Percentiles rank a stretch among this genome's conserved stretches.
phyloP scores from a whole-genome alignment of 306 rosid species.

The Rosa persica region DNA sequence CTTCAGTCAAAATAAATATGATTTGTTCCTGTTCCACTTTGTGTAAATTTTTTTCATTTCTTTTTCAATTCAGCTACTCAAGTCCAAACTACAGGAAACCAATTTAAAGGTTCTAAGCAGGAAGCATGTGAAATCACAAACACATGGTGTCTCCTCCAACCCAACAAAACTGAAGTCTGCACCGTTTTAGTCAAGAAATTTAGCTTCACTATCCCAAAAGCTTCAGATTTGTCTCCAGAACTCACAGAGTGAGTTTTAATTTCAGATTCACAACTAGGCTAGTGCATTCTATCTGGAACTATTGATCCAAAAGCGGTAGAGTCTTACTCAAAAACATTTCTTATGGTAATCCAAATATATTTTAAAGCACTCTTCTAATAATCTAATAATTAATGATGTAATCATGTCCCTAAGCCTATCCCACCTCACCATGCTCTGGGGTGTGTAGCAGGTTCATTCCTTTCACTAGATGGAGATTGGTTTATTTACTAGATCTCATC shows the following conservation, averaged over 20 bases:
- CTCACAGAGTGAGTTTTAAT: background rate
- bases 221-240: background rate
- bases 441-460: background rate
- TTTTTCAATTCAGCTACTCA: background rate
- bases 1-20: background rate
- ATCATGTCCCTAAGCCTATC: background rate
- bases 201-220: background rate
- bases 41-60: background rate
- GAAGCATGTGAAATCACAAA: background rate
- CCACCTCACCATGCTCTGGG: background rate
- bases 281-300: background rate
- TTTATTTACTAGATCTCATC: background rate
- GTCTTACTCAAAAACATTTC: background rate
- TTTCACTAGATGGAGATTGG: conserved; percentile 5
- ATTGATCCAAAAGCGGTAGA: background rate
- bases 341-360: background rate
- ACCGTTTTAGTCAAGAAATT: background rate
- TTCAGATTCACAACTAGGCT: background rate
- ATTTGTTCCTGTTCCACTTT: background rate
- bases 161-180: background rate
- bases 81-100: background rate
- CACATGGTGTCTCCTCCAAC: background rate
- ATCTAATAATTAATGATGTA: background rate
- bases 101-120: background rate
- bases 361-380: background rate